Evolutionary conservation across 148 eudicot species (phyloP), one percentile per base, ranked within the genome.

Genomic region (Beta vulgaris): DNA sequence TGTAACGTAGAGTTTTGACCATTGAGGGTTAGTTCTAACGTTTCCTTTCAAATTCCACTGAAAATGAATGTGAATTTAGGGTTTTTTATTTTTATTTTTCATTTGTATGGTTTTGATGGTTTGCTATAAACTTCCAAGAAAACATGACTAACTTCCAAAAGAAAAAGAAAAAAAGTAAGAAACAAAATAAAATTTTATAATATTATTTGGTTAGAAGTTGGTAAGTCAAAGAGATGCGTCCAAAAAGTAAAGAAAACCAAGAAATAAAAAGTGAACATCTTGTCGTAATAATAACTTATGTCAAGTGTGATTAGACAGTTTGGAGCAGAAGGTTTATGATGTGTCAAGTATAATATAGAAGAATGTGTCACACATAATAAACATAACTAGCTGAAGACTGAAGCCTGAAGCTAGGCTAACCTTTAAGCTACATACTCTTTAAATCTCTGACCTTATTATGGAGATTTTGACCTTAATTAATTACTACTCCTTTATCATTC

Each of bases 221-320:
- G 2, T 15, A 25, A 35, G 69, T 65, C 48, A 65, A 65, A 40
- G 49, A 11, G 42, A 65, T 9, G 40, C 48, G 49, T 65, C 69
- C 69, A 65, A 43, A 28, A 28, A n/a, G 13, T 11, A 28, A 61
- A 31, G 36, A 73, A 73, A 60, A 23, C 15, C 23, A 7, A 44
- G 12, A 63, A 26, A 51, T 51, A 39, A 61, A 69, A 16, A 28
- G 32, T 8, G 36, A 36, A 19, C 43, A 62, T 36, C 25, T 69
- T 37, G 72, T 60, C 66, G 42, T 51, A 76, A 57, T 75, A 36
- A 84, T 49, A 36, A 84, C 42, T 46, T 37, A 76, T 72, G 81
- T 75, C 29, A 70, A 70, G 76, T 62, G 43, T 73, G 69, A 74
- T 49, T 44, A 74, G 78, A 79, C 78, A 68, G 80, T 77, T 77